These are phyloP conservation scores for Aspergillus felis DNA, from an alignment of 2,329 filamentous ascomycete species.

Conservation along the genomic window DNA sequence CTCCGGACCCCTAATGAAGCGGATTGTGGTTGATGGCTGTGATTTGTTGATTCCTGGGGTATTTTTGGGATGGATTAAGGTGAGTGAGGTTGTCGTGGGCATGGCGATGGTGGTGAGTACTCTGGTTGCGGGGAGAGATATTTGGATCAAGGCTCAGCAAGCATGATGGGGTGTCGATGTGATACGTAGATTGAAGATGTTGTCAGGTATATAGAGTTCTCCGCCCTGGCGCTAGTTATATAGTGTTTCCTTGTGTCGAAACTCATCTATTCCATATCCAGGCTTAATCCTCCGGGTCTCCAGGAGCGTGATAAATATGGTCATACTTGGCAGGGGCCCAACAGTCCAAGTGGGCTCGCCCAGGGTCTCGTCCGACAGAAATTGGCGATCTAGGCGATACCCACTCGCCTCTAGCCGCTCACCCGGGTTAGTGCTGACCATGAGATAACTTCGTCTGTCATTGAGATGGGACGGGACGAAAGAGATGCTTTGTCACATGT, in stretches of 20 bases:
- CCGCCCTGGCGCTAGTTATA: not conserved
- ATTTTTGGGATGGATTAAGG: conserved; percentile 58
- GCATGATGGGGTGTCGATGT: not conserved
- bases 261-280: not conserved
- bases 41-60: conserved; percentile 62
- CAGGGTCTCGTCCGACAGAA: no score
- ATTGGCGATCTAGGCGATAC: no score
- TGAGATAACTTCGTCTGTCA: no score
- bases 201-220: not conserved
- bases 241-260: not conserved
- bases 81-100: conserved; percentile 52
- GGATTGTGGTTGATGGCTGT: conserved; percentile 54
- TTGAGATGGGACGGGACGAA: no score
- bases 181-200: not conserved
- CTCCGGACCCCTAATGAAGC: conserved; percentile 41
- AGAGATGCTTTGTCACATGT: no score
- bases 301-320: no score
- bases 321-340: no score
- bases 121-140: conserved; percentile 55
- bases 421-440: no score
- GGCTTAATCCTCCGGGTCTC: not conserved
- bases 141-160: conserved; percentile 48
- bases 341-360: no score
- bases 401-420: no score
- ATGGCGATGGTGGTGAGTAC: conserved; percentile 60